These are phyloP conservation scores for Gliomastix tumulicola DNA, from an alignment of 2,329 filamentous ascomycete genomes.

Conservation along the genomic window DNA sequence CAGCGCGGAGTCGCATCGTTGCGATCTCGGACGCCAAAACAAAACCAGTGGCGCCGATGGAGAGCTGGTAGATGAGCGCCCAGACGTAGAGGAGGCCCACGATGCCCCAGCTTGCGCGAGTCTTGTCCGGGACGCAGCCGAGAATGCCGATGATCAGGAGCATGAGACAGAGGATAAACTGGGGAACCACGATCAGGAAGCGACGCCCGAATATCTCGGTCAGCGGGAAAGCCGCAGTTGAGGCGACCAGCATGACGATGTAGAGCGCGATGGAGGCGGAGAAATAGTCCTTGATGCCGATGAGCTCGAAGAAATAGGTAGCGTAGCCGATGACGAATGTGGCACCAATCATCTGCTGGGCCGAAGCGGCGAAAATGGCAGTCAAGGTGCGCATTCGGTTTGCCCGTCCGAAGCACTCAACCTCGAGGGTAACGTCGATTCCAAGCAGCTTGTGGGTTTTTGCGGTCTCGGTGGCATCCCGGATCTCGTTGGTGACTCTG, in stretches of 20 bases:
- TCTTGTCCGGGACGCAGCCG: slow-evolving; percentile 15
- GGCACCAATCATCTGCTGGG: slow-evolving; percentile 27
- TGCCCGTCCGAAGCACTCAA: slow-evolving; percentile 18
- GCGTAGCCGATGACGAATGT: slow-evolving; percentile 26
- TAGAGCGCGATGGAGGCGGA: slow-evolving; percentile 21
- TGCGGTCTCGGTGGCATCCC: slow-evolving; percentile 1
- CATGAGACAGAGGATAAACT: slow-evolving; percentile 16
- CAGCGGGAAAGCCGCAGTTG: slow-evolving; percentile 20
- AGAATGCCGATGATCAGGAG: slow-evolving; percentile 21
- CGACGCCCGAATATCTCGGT: slow-evolving; percentile 22
- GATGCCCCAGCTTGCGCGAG: slow-evolving; percentile 17
- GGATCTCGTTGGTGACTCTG: slow-evolving; percentile 8
- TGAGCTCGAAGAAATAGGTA: slow-evolving; percentile 20
- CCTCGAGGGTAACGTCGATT: slow-evolving; percentile 2
- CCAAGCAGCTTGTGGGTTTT: background rate
- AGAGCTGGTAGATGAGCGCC: slow-evolving; percentile 26
- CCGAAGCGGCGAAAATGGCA: slow-evolving; percentile 20
- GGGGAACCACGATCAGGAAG: slow-evolving; percentile 14
- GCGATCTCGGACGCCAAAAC: slow-evolving; percentile 25
- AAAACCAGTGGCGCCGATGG: slow-evolving; percentile 25
- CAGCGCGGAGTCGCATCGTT: slow-evolving; percentile 19
- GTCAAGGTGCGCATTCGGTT: slow-evolving; percentile 24
- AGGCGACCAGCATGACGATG: slow-evolving; percentile 24
- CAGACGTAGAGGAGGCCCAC: slow-evolving; percentile 20
- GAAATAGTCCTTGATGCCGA: slow-evolving; percentile 23